A percentile compares a stretch with the other conserved stretches of the same genome.
These are phyloP conservation scores for Clavispora asparagi DNA, from an alignment of 805 yeast species.

Conservation along the genomic window DNA sequence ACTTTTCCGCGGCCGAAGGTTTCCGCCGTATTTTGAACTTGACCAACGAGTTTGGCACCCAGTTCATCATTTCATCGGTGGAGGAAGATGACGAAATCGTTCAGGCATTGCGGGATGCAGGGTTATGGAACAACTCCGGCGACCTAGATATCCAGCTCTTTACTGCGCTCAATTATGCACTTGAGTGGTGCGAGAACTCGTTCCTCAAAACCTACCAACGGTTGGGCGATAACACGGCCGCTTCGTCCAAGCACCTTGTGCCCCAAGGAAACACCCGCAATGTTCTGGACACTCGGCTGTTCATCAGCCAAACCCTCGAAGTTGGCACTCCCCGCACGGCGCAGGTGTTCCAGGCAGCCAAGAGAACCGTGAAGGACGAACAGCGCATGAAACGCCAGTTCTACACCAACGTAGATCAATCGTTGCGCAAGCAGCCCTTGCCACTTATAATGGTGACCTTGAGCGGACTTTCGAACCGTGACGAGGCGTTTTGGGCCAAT, in stretches of 20 bases:
- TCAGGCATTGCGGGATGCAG: constrained; percentile 75
- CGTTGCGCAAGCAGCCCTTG: constrained; percentile 49
- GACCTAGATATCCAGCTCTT: constrained; percentile 55
- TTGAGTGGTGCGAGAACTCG: constrained; percentile 96
- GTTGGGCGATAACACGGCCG: constrained; percentile 19
- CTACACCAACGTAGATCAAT: constrained; percentile 35
- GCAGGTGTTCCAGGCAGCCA: constrained; percentile 50
- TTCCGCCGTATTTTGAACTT: constrained; percentile 81
- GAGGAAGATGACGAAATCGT: constrained; percentile 60
- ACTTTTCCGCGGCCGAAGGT: constrained; percentile 95
- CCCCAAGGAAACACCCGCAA: background rate
- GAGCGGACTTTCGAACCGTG: constrained; percentile 49
- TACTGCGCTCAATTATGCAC: constrained; percentile 74
- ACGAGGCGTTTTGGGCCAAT: constrained; percentile 57
- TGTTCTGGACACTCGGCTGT: constrained; percentile 3
- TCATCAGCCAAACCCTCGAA: constrained; percentile 20
- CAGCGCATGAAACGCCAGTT: constrained; percentile 42
- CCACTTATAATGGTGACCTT: constrained; percentile 62
- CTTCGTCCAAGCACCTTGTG: background rate
- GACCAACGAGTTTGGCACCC: constrained; percentile 62
- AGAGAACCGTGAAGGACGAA: constrained; percentile 39
- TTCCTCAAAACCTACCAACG: constrained; percentile 61
- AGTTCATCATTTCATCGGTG: constrained; percentile 75
- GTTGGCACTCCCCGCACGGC: constrained; percentile 46
- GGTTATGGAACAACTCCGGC: constrained; percentile 47